These are phyloP conservation scores for Trypanosomatidae sp. DNA, from an alignment of 208 protist species.

Conservation along the genomic window DNA sequence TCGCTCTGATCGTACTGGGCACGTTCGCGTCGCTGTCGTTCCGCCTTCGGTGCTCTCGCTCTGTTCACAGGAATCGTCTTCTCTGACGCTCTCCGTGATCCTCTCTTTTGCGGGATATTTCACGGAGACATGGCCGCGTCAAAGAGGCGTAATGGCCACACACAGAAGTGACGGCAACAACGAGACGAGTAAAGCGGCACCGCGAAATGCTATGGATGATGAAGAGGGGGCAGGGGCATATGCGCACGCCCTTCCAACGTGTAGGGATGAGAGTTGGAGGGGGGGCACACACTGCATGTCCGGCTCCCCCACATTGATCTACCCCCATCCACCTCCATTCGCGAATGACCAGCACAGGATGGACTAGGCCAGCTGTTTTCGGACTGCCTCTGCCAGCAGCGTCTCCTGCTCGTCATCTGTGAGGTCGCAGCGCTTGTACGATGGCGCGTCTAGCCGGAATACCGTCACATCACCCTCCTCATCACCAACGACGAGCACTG, in stretches of 20 bases:
- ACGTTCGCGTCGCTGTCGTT: not conserved
- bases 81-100: not conserved
- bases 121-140: not conserved
- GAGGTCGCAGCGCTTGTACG: constrained; percentile 51
- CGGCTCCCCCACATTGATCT: not conserved
- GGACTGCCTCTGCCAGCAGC: constrained; percentile 71
- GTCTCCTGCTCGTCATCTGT: constrained; percentile 83
- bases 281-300: not conserved
- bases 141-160: not conserved
- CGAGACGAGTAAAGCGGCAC: not conserved
- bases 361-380: constrained; percentile 41
- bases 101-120: not conserved
- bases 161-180: not conserved
- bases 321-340: not conserved
- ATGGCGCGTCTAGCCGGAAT: constrained; percentile 43
- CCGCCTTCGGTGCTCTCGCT: not conserved
- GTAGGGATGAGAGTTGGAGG: not conserved
- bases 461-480: constrained; percentile 90
- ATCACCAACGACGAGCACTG: constrained; percentile 89
- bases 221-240: not conserved
- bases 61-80: not conserved
- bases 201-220: not conserved
- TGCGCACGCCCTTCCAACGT: not conserved
- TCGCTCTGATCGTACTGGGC: not conserved
- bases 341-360: not conserved